These are phyloP conservation scores for Mortierella sp. DNA, from an alignment of 371 early-diverging fungal species.

Conservation along the genomic window DNA sequence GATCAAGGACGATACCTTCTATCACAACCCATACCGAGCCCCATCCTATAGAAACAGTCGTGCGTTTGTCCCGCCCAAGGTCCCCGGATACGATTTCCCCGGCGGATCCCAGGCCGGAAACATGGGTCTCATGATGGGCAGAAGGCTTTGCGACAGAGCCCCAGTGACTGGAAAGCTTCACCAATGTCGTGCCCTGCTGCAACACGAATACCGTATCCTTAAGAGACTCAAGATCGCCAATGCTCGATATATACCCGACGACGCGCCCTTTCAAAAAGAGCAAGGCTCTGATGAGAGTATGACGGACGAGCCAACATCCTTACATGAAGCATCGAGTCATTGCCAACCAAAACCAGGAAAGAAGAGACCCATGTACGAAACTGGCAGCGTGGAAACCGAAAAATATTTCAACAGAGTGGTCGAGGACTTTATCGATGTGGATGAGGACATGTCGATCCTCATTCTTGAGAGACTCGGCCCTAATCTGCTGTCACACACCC, in stretches of 20 bases:
- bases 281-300: neutral
- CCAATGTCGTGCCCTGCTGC: conserved; percentile 33
- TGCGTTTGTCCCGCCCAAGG: conserved; percentile 36
- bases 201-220: conserved; percentile 47
- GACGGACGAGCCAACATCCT: neutral
- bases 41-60: conserved; percentile 35
- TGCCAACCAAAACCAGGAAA: conserved; percentile 9
- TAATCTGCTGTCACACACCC: conserved; percentile 33
- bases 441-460: conserved; percentile 46
- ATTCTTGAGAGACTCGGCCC: conserved; percentile 39
- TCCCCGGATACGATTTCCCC: conserved; percentile 38
- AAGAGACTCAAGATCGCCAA: conserved; percentile 33
- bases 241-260: conserved; percentile 21
- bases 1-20: conserved; percentile 22
- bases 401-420: conserved; percentile 43
- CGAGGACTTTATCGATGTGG: conserved; percentile 42
- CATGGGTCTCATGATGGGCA: conserved; percentile 47
- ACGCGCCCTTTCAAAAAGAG: neutral
- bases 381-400: conserved; percentile 30
- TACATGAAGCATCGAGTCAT: neutral
- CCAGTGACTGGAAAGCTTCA: conserved; percentile 43
- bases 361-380: conserved; percentile 22
- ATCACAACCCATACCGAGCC: conserved; percentile 39
- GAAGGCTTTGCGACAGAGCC: conserved; percentile 27
- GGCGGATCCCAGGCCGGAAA: conserved; percentile 50